phyloP scores from a whole-genome alignment of 176 grass and related monocot genomes.

The Pontederia crassipes region DNA sequence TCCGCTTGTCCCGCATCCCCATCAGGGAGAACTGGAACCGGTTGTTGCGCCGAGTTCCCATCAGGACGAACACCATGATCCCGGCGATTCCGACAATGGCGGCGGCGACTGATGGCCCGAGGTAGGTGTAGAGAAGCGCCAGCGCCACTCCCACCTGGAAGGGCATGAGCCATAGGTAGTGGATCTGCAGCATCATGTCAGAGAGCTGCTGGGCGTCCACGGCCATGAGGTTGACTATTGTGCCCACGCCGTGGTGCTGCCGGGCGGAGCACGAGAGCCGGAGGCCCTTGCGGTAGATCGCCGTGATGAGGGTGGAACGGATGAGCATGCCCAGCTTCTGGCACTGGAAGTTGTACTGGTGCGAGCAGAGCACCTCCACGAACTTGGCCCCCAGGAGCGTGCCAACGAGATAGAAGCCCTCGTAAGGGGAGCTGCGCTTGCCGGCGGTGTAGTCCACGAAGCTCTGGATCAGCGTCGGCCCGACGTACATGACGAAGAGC shows the following conservation, averaged over 20 bases:
- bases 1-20: conserved; percentile 68
- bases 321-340: conserved; percentile 95
- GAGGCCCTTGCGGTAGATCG: conserved; percentile 80
- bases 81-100: conserved; percentile 44
- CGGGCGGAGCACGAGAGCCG: conserved; percentile 63
- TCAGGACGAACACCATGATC: conserved; percentile 56
- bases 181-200: conserved; percentile 93
- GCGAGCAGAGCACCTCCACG: conserved; percentile 54
- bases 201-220: conserved; percentile 96
- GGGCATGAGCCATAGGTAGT: conserved; percentile 98
- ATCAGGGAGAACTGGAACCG: conserved; percentile 73
- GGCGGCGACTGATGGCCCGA: conserved; percentile 65
- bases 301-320: conserved; percentile 66
- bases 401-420: conserved; percentile 42
- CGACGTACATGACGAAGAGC: conserved; percentile 78
- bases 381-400: conserved; percentile 62
- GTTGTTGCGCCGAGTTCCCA: conserved; percentile 76
- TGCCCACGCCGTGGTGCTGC: conserved; percentile 71
- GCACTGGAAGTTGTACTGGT: conserved; percentile 99
- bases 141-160: conserved; percentile 69
- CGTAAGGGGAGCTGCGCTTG: background rate
- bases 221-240: conserved; percentile 99
- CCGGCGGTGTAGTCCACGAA: conserved; percentile 53
- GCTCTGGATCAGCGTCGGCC: conserved; percentile 70
- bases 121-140: conserved; percentile 56